Conservation (phyloP, 2,329 filamentous ascomycete genomes). For the Verticillium zaregamsianum region DNA sequence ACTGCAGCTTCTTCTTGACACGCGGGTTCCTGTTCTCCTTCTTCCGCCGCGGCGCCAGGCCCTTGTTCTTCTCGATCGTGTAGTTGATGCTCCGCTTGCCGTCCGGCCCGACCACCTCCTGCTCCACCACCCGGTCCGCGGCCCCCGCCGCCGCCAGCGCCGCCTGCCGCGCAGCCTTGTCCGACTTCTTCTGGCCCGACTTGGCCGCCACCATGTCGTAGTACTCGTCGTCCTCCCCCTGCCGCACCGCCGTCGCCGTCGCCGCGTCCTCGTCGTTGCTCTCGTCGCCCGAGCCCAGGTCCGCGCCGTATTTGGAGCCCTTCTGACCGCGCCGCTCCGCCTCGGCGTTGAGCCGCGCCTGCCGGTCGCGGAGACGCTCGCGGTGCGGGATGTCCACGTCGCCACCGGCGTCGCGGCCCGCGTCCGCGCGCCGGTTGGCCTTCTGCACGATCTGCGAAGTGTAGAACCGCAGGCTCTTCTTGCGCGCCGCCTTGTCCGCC, state of each 20-base stretch:
- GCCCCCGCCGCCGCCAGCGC: slow-evolving; percentile 59
- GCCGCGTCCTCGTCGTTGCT: slow-evolving; percentile 57
- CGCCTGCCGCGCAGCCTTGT: slow-evolving; percentile 57
- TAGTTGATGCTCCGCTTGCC: slow-evolving; percentile 93
- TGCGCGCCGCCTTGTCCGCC: slow-evolving; percentile 82
- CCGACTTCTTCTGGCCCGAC: slow-evolving; percentile 67
- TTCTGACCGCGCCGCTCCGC: slow-evolving; percentile 78
- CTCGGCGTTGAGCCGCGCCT: slow-evolving; percentile 81
- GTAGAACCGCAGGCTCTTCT: slow-evolving; percentile 94
- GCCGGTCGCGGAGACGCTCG: slow-evolving; percentile 81
- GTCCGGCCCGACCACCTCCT: slow-evolving; percentile 69
- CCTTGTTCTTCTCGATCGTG: slow-evolving; percentile 96
- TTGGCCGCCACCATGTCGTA: slow-evolving; percentile 81
- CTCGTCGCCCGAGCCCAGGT: slow-evolving; percentile 64
- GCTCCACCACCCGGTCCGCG: slow-evolving; percentile 57
- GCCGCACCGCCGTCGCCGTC: slow-evolving; percentile 51
- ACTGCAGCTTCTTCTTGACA: slow-evolving; percentile 98
- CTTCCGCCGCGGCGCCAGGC: slow-evolving; percentile 79
- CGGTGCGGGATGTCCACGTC: slow-evolving; percentile 83
- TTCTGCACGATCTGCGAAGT: slow-evolving; percentile 97
- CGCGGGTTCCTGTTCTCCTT: slow-evolving; percentile 94
- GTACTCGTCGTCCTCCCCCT: slow-evolving; percentile 69
- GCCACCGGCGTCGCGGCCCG: slow-evolving; percentile 70
- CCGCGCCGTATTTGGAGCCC: slow-evolving; percentile 57
- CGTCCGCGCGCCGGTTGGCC: slow-evolving; percentile 74